Base-by-base conservation (phyloP, 2,329 filamentous ascomycete genomes). In the Raffaelea deltoideospora region DNA sequence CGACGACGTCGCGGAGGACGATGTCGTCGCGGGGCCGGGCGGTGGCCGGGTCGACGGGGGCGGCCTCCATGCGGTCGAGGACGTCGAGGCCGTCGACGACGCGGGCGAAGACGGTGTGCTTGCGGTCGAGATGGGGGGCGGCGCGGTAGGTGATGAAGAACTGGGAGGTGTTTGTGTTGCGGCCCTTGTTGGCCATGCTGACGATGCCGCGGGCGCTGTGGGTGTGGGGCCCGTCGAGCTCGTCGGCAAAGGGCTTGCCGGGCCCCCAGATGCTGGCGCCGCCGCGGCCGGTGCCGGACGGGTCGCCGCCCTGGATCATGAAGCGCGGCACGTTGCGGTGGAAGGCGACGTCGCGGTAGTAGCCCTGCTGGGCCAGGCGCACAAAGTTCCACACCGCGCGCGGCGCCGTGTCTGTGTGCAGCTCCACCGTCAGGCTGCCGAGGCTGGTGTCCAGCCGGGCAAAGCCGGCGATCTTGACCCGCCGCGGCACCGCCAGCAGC, bases 131-230 rank as follows among this genome's bases (percentile, higher is more conserved):
- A 59, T 98, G 90, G 44, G 80, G 77, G 0, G 79, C 74, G 1
- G 81, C 67, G 35, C 84, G 78, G 56, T 98, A 98, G 0, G 80
- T 83, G 52, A 98, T 81, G 64, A 96, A 98, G 53, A 78, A 98
- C 57, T 98, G 90, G 47, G 76, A 84, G 9, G 83, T 90, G 58
- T 98, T 98, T 18, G 88, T 96, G 52, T 95, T 88, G 53, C 95
- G 95, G 40, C 90, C 90, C 54, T 98, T 98, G 58, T 98, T 98
- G 29, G 90, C 90, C 90, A 98, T 98, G 47, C 79, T 86, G 20
- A 92, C 53, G 1, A 87, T 72, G 11, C 90, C 90, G 21, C 87
- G 68, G 0, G 68, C 61, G 50, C 85, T 79, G 50, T 98, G 90
- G n/a, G 78, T 80, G 29, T 86, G 58, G 0, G 88, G 85, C 0